Evolutionary conservation across 2,329 filamentous ascomycete genomes (phyloP), one percentile per base, ranked within the genome.

Genomic region (Pestalotiopsis sp.): DNA sequence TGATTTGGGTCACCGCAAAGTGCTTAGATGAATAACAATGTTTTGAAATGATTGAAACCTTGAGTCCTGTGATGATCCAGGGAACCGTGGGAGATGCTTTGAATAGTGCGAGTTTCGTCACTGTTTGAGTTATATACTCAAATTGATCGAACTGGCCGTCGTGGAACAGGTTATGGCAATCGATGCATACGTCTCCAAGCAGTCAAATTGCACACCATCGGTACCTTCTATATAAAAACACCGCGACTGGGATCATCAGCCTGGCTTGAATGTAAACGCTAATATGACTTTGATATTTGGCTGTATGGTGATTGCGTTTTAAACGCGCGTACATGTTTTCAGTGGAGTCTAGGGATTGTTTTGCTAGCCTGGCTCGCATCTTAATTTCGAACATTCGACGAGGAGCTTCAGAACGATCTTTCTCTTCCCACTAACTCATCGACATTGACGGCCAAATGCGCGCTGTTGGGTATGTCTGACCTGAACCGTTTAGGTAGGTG

Each of bases 1-100:
- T 81, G 23, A 59, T 59, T 59, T 59, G 14, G 56, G 23, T 59
- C 57, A 27, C 25, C 6, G 57, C 45, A 52, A 52, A 52, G 45
- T 52, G 45, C 45, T 52, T 52, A 20, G 45, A 52, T 52, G 45
- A 52, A 52, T 52, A 52, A 17, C 17, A 52, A n/a, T 52, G 45
- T 52, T 49, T 49, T 52, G 17, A 20, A 52, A n/a, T 17, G 20
- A 52, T 45, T 45, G 17, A 52, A 17, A 20, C 11, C 45, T 20
- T 11, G 11, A 9, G 45, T n/a, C 17, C 31, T 36, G 6, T 9
- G 31, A 36, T 36, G 7, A 7, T 9, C 31, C 31, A 36, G 1
- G 31, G 2, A 36, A 9, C 31, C 31, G 31, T 36, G 31, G 9
- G 6, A 36, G 31, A 2, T 36, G 31, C 31, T 36, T 36, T 9